Evolutionary conservation across 495 filamentous ascomycete species (phyloP).

Genomic region (Daldinia decipiens): DNA sequence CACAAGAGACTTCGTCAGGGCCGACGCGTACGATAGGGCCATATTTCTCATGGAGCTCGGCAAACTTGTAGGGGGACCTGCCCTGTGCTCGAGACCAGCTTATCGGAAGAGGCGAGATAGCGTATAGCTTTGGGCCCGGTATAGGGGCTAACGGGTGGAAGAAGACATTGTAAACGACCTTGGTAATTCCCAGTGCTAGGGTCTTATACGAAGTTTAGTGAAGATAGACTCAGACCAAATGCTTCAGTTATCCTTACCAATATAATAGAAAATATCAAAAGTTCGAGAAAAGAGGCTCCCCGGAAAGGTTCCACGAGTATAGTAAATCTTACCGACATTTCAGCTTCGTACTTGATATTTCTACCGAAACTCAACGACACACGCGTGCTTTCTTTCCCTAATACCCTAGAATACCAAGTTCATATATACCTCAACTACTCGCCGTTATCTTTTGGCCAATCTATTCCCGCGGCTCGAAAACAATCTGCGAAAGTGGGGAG

Average conservation of each 20-base stretch:
- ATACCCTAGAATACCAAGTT: background rate
- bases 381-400: background rate
- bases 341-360: slow-evolving; percentile 11
- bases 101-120: slow-evolving; percentile 45
- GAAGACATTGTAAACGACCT: slow-evolving; percentile 50
- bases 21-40: slow-evolving; percentile 58
- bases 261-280: slow-evolving; percentile 19
- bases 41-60: slow-evolving; percentile 55
- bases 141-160: slow-evolving; percentile 54
- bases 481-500: slow-evolving; percentile 27
- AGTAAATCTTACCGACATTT: slow-evolving; percentile 24
- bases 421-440: slow-evolving; percentile 29
- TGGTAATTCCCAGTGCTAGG: slow-evolving; percentile 27
- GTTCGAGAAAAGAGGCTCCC: slow-evolving; percentile 18
- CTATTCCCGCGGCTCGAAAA: slow-evolving; percentile 1
- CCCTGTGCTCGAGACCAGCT: slow-evolving; percentile 36
- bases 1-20: slow-evolving; percentile 44
- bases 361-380: background rate
- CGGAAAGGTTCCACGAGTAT: slow-evolving; percentile 15
- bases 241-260: slow-evolving; percentile 18
- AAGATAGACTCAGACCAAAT: background rate
- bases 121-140: slow-evolving; percentile 52
- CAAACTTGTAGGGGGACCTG: slow-evolving; percentile 46
- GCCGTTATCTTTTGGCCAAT: background rate
- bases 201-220: slow-evolving; percentile 24